Percentiles rank a stretch among this genome's conserved stretches.
phyloP scores from a whole-genome alignment of 2,329 filamentous ascomycete genomes.

The Hawksworthiomyces lignivorus region DNA sequence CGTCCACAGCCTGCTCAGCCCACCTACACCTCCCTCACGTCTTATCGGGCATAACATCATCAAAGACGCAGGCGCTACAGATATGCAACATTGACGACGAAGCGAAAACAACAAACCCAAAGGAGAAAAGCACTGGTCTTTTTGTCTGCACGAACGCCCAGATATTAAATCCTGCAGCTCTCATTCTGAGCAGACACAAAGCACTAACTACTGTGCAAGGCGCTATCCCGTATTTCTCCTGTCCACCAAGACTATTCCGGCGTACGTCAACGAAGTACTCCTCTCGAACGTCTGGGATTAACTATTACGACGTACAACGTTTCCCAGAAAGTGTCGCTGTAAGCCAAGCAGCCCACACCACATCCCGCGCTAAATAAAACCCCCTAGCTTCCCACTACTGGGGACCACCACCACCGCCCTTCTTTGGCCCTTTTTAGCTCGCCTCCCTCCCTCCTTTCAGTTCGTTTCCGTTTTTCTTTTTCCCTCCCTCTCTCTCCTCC shows the following conservation, averaged over 20 bases:
- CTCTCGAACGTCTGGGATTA: no score
- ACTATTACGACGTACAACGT: no score
- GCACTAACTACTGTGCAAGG: no score
- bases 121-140: not conserved
- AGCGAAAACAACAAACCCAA: not conserved
- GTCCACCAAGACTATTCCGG: no score
- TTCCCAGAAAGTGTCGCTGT: no score
- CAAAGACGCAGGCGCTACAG: constrained; percentile 17
- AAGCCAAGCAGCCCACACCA: no score
- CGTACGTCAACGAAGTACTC: no score
- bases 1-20: constrained; percentile 7
- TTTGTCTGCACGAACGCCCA: not conserved
- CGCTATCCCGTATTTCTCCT: no score
- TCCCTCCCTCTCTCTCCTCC: not conserved
- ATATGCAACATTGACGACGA: constrained; percentile 19
- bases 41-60: constrained; percentile 23
- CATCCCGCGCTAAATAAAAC: constrained; percentile 4
- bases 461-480: no score
- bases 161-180: no score
- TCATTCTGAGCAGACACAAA: no score
- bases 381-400: constrained; percentile 8
- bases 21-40: not conserved
- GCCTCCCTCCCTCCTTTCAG: not conserved
- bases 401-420: no score
- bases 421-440: constrained; percentile 8